Conservation (phyloP, 441 rosid species). For the Jatropha multifida region DNA sequence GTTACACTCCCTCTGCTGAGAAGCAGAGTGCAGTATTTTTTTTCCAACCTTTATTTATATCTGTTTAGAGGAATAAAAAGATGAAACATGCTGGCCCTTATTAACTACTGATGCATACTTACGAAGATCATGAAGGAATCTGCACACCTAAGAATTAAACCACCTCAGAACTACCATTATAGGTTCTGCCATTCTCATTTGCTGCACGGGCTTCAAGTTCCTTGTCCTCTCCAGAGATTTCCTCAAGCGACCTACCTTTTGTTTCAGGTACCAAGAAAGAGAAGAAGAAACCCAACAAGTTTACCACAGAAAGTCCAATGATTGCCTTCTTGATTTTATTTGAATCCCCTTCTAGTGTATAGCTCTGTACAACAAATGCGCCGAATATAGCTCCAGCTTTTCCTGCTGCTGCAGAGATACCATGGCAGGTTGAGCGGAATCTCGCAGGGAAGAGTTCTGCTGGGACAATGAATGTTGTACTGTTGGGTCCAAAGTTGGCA, state of each 20-base stretch:
- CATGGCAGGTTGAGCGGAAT: slow-evolving; percentile 68
- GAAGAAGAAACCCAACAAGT: slow-evolving; percentile 46
- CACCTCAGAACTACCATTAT: slow-evolving; percentile 14
- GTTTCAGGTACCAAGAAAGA: slow-evolving; percentile 66
- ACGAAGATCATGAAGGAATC: neutral
- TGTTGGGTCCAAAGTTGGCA: slow-evolving; percentile 70
- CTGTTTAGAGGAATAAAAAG: neutral
- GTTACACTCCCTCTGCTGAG: neutral
- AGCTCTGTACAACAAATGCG: slow-evolving; percentile 53
- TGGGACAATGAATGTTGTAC: slow-evolving; percentile 66
- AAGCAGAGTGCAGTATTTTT: neutral
- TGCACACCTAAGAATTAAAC: slow-evolving; percentile 11
- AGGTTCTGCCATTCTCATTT: slow-evolving; percentile 14
- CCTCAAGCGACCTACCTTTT: slow-evolving; percentile 62
- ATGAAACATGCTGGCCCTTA: slow-evolving; percentile 8
- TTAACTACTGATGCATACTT: neutral
- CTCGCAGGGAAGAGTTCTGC: slow-evolving; percentile 72
- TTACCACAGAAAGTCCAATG: slow-evolving; percentile 44
- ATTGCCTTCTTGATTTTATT: slow-evolving; percentile 38
- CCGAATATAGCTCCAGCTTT: slow-evolving; percentile 71
- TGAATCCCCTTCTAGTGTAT: slow-evolving; percentile 30
- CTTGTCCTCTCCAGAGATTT: slow-evolving; percentile 54
- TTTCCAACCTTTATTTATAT: neutral
- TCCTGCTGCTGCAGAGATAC: slow-evolving; percentile 65
- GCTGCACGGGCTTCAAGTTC: slow-evolving; percentile 22